These are phyloP conservation scores for Typha latifolia DNA, from an alignment of 176 grass and related monocot species.

Conservation along the genomic window DNA sequence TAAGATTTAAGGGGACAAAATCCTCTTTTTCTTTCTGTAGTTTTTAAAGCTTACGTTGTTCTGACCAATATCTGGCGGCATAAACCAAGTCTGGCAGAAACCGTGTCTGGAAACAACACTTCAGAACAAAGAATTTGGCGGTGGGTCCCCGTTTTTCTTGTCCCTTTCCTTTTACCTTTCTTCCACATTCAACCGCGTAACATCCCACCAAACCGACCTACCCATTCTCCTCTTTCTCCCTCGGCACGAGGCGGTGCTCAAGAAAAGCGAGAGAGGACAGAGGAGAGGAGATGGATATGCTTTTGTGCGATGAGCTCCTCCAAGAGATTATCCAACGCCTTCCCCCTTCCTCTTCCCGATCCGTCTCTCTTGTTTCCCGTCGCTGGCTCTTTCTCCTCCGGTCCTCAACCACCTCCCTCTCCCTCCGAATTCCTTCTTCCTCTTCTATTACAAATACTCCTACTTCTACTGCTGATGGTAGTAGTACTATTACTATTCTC, in stretches of 20 bases:
- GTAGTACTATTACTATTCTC: neutral
- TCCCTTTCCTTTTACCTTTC: no score
- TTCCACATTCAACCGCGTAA: no score
- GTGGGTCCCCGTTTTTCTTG: no score
- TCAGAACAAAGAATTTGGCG: no score
- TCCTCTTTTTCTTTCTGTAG: no score
- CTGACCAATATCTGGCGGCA: no score
- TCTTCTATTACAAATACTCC: neutral
- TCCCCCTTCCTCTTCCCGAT: slow-evolving; percentile 35
- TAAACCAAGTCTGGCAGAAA: no score
- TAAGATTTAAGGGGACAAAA: no score
- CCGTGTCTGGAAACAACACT: no score
- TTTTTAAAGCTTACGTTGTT: no score
- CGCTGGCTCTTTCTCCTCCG: slow-evolving; percentile 72
- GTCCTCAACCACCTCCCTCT: slow-evolving; percentile 42
- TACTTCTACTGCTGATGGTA: neutral
- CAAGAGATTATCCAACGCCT: slow-evolving; percentile 69
- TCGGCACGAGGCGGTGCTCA: neutral
- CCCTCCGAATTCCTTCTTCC: slow-evolving; percentile 39
- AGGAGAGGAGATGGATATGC: slow-evolving; percentile 29
- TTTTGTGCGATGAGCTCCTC: slow-evolving; percentile 76
- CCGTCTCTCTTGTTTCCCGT: slow-evolving; percentile 72
- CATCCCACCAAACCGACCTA: no score
- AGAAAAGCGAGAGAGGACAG: neutral
- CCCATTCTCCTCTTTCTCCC: no score